phyloP scores from a whole-genome alignment of 345 rosid species.

The Orychophragmus violaceus region DNA sequence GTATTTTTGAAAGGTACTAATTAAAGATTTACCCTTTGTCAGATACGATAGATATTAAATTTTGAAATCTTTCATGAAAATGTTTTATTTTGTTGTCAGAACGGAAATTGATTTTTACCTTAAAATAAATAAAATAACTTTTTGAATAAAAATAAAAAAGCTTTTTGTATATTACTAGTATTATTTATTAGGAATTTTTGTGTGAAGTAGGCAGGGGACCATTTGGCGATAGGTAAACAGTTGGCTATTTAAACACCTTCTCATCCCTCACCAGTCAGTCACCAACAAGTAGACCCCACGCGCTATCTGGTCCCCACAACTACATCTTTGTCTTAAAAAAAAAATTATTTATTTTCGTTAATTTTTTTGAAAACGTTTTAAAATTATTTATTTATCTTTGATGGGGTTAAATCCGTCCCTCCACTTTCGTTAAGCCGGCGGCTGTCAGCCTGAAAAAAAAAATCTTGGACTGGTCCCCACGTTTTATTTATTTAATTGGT shows the following conservation, averaged over 20 bases:
- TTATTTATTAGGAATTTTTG: neutral
- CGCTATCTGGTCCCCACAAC: conserved; percentile 13
- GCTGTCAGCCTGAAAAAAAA: conserved; percentile 61
- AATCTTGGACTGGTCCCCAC: conserved; percentile 41
- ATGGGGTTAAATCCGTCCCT: conserved; percentile 26
- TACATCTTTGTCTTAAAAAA: neutral
- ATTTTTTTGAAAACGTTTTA: neutral
- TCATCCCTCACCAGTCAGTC: neutral
- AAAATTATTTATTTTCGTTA: neutral
- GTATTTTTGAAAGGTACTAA: too few species aligned
- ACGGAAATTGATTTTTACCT: conserved; percentile 4
- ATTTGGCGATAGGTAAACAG: conserved; percentile 34
- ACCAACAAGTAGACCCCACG: conserved; percentile 29
- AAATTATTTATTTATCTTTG: neutral
- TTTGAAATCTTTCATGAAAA: conserved; percentile 12
- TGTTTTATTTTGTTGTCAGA: conserved; percentile 14
- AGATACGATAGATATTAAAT: neutral
- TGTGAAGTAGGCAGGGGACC: conserved; percentile 50
- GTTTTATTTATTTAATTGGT: conserved; percentile 3
- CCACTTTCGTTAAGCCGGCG: conserved; percentile 65
- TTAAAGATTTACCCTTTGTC: neutral
- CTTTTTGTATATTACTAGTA: too few species aligned
- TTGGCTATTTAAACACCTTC: conserved; percentile 30
- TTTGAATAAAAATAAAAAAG: too few species aligned
- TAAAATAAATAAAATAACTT: conserved; percentile 20